phyloP scores from a whole-genome alignment of 2,329 filamentous ascomycete species.

The Neospermospora avenae region DNA sequence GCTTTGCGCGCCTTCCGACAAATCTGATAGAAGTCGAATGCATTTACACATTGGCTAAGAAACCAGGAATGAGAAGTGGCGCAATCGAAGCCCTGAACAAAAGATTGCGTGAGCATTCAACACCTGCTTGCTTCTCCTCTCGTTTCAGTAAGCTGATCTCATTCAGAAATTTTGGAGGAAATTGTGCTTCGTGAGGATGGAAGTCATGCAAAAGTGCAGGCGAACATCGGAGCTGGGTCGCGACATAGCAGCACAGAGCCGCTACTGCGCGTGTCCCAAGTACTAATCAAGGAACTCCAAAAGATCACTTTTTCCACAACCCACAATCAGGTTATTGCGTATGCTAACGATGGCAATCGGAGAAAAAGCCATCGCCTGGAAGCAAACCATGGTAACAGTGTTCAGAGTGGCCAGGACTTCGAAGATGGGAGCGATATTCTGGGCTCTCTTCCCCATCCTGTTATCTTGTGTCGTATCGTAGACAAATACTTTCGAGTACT shows the following conservation, averaged over 20 bases:
- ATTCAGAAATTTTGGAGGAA: conserved; percentile 12
- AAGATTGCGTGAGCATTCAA: conserved; percentile 31
- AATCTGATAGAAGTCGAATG: conserved; percentile 25
- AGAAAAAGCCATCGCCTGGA: not conserved
- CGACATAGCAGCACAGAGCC: not conserved
- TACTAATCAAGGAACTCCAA: conserved; percentile 4
- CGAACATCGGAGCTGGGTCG: not conserved
- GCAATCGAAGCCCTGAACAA: conserved; percentile 38
- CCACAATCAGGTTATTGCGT: not conserved
- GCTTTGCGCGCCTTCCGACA: not conserved
- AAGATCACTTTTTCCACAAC: not conserved
- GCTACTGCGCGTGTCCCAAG: not conserved
- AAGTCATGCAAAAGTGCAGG: not conserved
- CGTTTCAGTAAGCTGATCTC: not conserved
- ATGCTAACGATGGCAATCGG: not conserved
- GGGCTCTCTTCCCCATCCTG: conserved; percentile 5
- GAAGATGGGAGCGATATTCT: conserved; percentile 2
- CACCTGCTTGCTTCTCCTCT: not conserved
- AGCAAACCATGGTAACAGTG: not conserved
- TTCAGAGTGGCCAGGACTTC: not conserved
- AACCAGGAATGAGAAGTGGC: conserved; percentile 39
- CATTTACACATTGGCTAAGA: conserved; percentile 35
- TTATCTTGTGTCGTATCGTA: conserved; percentile 15
- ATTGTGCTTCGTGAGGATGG: conserved; percentile 11
- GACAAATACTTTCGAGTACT: conserved; percentile 16